phyloP scores from a whole-genome alignment of 345 rosid genomes.

The Populus tremula region DNA sequence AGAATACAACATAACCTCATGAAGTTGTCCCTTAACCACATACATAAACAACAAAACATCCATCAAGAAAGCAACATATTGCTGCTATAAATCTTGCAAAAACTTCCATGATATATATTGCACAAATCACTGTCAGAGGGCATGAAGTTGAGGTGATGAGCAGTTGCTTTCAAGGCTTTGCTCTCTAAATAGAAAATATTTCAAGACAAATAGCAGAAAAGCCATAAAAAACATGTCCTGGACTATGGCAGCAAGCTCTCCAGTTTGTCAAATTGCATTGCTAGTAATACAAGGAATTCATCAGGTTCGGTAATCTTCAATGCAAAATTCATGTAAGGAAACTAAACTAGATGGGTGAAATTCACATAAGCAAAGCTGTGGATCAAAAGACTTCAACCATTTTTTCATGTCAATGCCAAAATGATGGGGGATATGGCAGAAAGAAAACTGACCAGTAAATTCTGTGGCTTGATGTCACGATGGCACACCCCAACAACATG shows the following conservation, averaged over 20 bases:
- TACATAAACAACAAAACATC: background rate
- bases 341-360: background rate
- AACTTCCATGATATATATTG: background rate
- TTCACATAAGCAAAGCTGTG: background rate
- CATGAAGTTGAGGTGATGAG: background rate
- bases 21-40: background rate
- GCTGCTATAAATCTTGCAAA: background rate
- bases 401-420: background rate
- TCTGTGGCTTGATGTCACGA: conserved; percentile 98
- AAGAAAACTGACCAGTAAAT: conserved; percentile 67
- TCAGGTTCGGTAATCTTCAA: background rate
- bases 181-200: background rate
- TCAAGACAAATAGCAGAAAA: background rate
- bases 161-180: background rate
- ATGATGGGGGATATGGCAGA: background rate
- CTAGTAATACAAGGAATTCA: background rate
- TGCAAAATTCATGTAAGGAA: background rate
- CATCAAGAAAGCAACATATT: background rate
- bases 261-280: background rate
- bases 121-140: background rate
- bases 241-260: background rate
- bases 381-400: background rate
- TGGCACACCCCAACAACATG: conserved; percentile 87
- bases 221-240: background rate
- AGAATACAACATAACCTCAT: conserved; percentile 22